phyloP scores from a whole-genome alignment of 257 asterid genomes.

The Nicotiana undulata region DNA sequence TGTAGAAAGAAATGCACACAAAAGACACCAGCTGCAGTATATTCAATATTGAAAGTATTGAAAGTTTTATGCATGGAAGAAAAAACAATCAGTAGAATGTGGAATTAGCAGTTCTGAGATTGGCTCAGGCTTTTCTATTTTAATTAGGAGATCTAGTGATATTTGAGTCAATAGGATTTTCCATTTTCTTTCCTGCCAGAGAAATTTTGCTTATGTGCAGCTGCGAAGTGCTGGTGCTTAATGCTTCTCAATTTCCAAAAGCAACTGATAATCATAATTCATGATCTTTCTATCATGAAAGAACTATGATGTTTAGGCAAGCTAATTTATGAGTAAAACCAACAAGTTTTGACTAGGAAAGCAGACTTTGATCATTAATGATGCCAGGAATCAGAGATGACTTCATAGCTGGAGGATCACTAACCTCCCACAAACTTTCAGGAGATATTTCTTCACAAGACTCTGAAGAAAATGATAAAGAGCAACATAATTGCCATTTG shows the following conservation, averaged over 20 bases:
- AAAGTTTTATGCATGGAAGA: not conserved
- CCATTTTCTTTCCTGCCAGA: not conserved
- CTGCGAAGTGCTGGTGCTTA: not conserved
- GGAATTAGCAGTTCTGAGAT: not conserved
- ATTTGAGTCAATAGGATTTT: not conserved
- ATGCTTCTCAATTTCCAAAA: not conserved
- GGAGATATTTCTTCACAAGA: slow-evolving; percentile 43
- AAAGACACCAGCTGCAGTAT: not conserved
- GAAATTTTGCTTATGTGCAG: not conserved
- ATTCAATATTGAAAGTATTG: not conserved
- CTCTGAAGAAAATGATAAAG: slow-evolving; percentile 37
- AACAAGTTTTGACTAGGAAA: not conserved
- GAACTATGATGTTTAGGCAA: not conserved
- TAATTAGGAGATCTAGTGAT: not conserved
- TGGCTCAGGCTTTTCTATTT: not conserved
- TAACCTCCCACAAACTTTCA: slow-evolving; percentile 91
- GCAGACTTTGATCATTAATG: not conserved
- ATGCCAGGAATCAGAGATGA: slow-evolving; percentile 9
- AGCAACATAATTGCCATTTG: slow-evolving; percentile 51
- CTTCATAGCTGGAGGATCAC: slow-evolving; percentile 5
- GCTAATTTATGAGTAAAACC: not conserved
- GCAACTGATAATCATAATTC: not conserved
- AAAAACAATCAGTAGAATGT: not conserved
- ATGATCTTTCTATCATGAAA: not conserved
- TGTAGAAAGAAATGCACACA: not conserved